Evolutionary conservation across 2,329 filamentous ascomycete genomes (phyloP).

Genomic region (Canariomyces notabilis): DNA sequence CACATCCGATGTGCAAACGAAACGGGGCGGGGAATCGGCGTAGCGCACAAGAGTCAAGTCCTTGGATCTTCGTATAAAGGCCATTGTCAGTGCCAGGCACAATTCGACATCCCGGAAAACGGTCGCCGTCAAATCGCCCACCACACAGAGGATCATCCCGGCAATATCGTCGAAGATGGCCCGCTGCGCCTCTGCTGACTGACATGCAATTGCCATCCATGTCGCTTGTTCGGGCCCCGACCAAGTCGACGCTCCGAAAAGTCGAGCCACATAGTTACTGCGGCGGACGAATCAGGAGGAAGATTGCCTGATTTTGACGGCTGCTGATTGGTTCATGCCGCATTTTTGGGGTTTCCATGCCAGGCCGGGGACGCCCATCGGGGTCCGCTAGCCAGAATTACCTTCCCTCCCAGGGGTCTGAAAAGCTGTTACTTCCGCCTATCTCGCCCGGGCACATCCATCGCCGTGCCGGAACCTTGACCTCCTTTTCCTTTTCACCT

Average conservation of each 20-base stretch:
- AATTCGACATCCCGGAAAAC: slow-evolving; percentile 9
- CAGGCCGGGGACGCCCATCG: slow-evolving; percentile 8
- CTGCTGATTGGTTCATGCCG: slow-evolving; percentile 15
- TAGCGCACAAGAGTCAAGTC: neutral
- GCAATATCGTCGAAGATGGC: neutral
- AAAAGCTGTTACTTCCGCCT: slow-evolving; percentile 11
- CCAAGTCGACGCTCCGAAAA: slow-evolving; percentile 12
- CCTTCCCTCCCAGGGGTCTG: slow-evolving; percentile 14
- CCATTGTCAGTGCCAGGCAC: neutral
- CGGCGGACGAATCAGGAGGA: slow-evolving; percentile 20
- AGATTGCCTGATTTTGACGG: slow-evolving; percentile 11
- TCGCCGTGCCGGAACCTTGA: slow-evolving; percentile 9
- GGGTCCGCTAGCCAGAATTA: slow-evolving; percentile 5
- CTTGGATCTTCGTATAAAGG: too few species aligned
- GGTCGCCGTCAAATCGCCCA: slow-evolving; percentile 10
- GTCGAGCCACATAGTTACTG: slow-evolving; percentile 13
- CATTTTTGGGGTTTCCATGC: slow-evolving; percentile 6
- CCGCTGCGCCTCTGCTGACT: neutral
- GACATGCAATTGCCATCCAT: too few species aligned
- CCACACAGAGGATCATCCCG: neutral
- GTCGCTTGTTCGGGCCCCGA: neutral
- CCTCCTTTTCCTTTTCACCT: slow-evolving; percentile 11
- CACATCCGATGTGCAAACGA: neutral
- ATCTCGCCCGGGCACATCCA: slow-evolving; percentile 12
- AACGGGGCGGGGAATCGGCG: neutral